These are phyloP conservation scores for Mucor plumbeus DNA, from an alignment of 371 early-diverging fungal genomes.

Conservation along the genomic window DNA sequence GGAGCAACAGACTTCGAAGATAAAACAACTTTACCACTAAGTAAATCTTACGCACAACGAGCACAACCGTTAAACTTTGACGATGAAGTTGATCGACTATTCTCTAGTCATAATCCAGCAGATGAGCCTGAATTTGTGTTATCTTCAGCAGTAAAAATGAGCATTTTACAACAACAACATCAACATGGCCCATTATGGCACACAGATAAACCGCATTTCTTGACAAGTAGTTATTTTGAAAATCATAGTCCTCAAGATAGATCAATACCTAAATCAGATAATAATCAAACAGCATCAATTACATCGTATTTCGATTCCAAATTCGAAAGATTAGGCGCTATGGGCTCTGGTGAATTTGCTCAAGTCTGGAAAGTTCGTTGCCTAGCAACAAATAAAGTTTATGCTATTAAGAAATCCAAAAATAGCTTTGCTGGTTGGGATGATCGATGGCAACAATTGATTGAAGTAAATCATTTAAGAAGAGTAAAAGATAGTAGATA, in stretches of 20 bases:
- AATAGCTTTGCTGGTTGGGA: slow-evolving; percentile 70
- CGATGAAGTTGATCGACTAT: slow-evolving; percentile 41
- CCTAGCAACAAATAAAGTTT: slow-evolving; percentile 59
- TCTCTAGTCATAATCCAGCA: slow-evolving; percentile 25
- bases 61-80: slow-evolving; percentile 14
- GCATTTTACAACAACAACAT: slow-evolving; percentile 19
- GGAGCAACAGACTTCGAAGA: slow-evolving; percentile 20
- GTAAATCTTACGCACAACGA: not conserved
- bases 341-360: slow-evolving; percentile 85
- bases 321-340: slow-evolving; percentile 26
- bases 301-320: slow-evolving; percentile 40
- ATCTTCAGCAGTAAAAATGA: slow-evolving; percentile 19
- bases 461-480: slow-evolving; percentile 84
- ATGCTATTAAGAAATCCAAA: slow-evolving; percentile 82
- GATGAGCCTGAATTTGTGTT: slow-evolving; percentile 28
- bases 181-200: slow-evolving; percentile 15
- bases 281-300: not conserved
- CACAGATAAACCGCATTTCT: slow-evolving; percentile 38
- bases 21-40: slow-evolving; percentile 29
- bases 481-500: slow-evolving; percentile 60
- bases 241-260: slow-evolving; percentile 21
- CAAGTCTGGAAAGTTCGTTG: slow-evolving; percentile 75
- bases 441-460: slow-evolving; percentile 75
- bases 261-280: slow-evolving; percentile 8
- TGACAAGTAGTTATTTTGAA: slow-evolving; percentile 43